Evolutionary conservation across 2,329 filamentous ascomycete genomes (phyloP).

Genomic region (Fusarium dimerum): DNA sequence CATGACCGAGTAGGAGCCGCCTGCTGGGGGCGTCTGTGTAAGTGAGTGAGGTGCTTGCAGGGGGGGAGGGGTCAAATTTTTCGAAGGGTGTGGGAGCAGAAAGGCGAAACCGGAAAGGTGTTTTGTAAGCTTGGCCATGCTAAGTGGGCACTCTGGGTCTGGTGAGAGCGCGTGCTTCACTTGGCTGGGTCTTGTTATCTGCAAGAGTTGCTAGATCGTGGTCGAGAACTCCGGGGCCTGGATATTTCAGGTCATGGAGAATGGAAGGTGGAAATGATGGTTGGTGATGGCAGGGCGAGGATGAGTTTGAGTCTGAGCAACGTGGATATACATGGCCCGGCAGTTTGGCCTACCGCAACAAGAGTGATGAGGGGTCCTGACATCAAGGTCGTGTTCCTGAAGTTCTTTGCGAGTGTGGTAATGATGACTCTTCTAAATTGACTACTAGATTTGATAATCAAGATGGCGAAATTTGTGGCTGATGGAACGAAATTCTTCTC

Average conservation of each 20-base stretch:
- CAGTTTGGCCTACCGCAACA: too few species aligned
- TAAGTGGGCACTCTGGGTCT: slow-evolving; percentile 3
- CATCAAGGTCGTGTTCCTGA: too few species aligned
- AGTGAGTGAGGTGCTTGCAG: slow-evolving; percentile 21
- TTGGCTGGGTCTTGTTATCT: slow-evolving; percentile 18
- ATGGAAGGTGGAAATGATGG: too few species aligned
- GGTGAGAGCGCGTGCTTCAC: slow-evolving; percentile 13
- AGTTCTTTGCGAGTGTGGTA: too few species aligned
- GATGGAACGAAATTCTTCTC: too few species aligned
- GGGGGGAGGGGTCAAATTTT: slow-evolving; percentile 15
- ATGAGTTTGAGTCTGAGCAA: too few species aligned
- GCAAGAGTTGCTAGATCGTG: slow-evolving; percentile 19
- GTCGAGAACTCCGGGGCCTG: slow-evolving; percentile 14
- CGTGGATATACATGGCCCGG: too few species aligned
- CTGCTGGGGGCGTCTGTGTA: slow-evolving; percentile 11
- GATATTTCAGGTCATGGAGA: slow-evolving; percentile 7
- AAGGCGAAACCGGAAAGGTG: neutral
- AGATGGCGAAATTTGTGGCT: too few species aligned
- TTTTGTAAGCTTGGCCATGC: neutral
- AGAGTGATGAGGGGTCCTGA: too few species aligned
- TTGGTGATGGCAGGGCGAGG: too few species aligned
- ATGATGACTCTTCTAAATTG: too few species aligned
- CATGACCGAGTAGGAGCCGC: slow-evolving; percentile 11
- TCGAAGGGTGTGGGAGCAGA: slow-evolving; percentile 12
- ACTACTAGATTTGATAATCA: too few species aligned